Conservation (phyloP, 2,329 filamentous ascomycete genomes). For the Elsinoe arachidis region DNA sequence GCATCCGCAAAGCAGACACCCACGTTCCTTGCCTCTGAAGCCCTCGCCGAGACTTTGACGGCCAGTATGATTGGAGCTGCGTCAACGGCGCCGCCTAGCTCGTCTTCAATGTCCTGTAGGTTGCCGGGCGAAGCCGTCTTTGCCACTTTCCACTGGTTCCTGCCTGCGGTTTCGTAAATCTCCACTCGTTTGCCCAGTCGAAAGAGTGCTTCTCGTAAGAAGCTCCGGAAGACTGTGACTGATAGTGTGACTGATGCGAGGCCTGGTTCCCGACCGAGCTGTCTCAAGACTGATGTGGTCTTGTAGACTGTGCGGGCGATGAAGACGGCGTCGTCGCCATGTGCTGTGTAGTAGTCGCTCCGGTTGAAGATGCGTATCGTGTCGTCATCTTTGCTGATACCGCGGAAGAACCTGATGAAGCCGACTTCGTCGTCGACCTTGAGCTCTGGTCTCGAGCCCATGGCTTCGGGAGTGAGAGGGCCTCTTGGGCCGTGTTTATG, state of each 20-base stretch:
- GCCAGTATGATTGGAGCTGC: conserved; percentile 89
- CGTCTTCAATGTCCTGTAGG: conserved; percentile 92
- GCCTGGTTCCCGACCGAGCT: conserved; percentile 75
- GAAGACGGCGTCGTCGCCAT: conserved; percentile 74
- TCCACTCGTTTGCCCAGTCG: conserved; percentile 84
- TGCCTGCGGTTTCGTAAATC: conserved; percentile 70
- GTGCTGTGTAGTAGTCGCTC: conserved; percentile 92
- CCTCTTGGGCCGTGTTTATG: not conserved
- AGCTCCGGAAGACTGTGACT: conserved; percentile 87
- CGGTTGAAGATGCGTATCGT: conserved; percentile 88
- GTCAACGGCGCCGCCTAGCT: conserved; percentile 78
- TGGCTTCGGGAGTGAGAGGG: conserved; percentile 20
- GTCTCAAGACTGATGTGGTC: conserved; percentile 88
- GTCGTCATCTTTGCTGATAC: conserved; percentile 60
- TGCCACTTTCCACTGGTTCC: conserved; percentile 83
- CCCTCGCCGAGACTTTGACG: conserved; percentile 85
- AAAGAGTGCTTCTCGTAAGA: conserved; percentile 88
- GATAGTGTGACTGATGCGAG: conserved; percentile 93
- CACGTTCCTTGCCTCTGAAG: conserved; percentile 72
- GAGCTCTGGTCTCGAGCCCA: conserved; percentile 50
- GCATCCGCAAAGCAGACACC: conserved; percentile 98
- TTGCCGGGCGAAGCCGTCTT: conserved; percentile 89
- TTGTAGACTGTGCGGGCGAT: conserved; percentile 86
- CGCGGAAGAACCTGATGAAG: conserved; percentile 94
- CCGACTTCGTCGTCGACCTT: conserved; percentile 90